phyloP scores from a whole-genome alignment of 768 basidiomycete species.

The Sistotremastrum niveocremeum region DNA sequence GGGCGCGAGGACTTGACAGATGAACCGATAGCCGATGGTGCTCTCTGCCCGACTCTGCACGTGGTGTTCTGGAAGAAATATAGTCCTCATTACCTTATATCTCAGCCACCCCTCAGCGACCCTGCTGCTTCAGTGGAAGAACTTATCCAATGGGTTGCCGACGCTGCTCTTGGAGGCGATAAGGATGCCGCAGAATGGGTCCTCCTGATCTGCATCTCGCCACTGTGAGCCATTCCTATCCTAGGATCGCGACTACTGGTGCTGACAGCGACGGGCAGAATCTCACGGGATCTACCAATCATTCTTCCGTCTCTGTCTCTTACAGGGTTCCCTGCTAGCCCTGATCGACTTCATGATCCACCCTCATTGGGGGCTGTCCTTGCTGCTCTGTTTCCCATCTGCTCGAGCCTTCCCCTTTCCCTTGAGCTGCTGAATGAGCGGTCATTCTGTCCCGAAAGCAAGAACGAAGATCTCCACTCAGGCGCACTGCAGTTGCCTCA shows the following conservation, averaged over 20 bases:
- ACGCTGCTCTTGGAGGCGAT: slow-evolving; percentile 57
- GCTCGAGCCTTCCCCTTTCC: slow-evolving; percentile 32
- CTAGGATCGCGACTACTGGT: background rate
- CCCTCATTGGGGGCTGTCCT: no score
- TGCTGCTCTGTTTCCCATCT: background rate
- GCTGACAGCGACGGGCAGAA: no score
- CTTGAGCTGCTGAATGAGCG: slow-evolving; percentile 45
- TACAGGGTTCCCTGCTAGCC: no score
- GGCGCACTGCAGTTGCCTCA: slow-evolving; percentile 62
- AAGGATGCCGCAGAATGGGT: slow-evolving; percentile 61
- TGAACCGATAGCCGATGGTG: slow-evolving; percentile 26
- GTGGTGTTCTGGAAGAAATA: background rate
- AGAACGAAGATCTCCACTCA: slow-evolving; percentile 59
- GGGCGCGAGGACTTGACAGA: slow-evolving; percentile 27
- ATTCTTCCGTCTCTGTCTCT: background rate
- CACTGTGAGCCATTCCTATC: slow-evolving; percentile 36
- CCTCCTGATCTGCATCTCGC: slow-evolving; percentile 42
- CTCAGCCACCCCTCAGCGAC: slow-evolving; percentile 25
- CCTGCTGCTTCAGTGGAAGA: slow-evolving; percentile 29
- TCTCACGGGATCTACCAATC: background rate
- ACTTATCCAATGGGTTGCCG: slow-evolving; percentile 61
- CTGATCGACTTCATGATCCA: no score
- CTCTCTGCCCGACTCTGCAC: slow-evolving; percentile 15
- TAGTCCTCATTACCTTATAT: slow-evolving; percentile 57
- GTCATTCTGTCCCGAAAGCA: slow-evolving; percentile 49